These are phyloP conservation scores for Cadophora gregata DNA, from an alignment of 2,329 filamentous ascomycete species.

Conservation along the genomic window DNA sequence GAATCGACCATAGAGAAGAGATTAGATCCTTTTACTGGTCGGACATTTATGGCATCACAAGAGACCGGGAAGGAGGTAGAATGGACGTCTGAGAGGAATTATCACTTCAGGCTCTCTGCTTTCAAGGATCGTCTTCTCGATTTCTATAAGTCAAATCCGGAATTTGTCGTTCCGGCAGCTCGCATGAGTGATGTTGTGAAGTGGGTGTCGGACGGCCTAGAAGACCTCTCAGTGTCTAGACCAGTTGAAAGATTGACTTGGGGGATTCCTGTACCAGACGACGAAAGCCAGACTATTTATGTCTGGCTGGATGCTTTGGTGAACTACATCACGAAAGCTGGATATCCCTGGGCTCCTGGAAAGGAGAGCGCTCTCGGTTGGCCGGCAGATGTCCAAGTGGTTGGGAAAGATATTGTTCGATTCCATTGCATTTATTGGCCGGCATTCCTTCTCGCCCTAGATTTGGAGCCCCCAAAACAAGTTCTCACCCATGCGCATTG, in stretches of 20 bases:
- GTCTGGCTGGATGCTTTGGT: slow-evolving; percentile 97
- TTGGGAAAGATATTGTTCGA: slow-evolving; percentile 95
- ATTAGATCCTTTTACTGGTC: slow-evolving; percentile 80
- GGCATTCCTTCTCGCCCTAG: slow-evolving; percentile 88
- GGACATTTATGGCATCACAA: slow-evolving; percentile 79
- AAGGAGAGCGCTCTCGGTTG: slow-evolving; percentile 70
- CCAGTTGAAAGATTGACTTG: slow-evolving; percentile 79
- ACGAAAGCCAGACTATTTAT: slow-evolving; percentile 88
- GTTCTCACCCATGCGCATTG: slow-evolving; percentile 93
- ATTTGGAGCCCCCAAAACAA: slow-evolving; percentile 76
- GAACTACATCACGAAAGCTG: slow-evolving; percentile 89
- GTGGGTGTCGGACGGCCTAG: slow-evolving; percentile 77
- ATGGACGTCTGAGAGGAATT: slow-evolving; percentile 92
- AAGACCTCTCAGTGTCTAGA: slow-evolving; percentile 88
- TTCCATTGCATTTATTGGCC: slow-evolving; percentile 99
- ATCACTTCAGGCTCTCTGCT: slow-evolving; percentile 89
- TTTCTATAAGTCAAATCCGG: slow-evolving; percentile 79
- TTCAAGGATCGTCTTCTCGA: slow-evolving; percentile 79
- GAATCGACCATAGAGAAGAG: slow-evolving; percentile 74
- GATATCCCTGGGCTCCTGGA: slow-evolving; percentile 80
- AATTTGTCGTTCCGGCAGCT: slow-evolving; percentile 74
- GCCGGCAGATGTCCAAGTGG: slow-evolving; percentile 90
- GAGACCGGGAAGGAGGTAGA: slow-evolving; percentile 94
- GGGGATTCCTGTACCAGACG: slow-evolving; percentile 89
- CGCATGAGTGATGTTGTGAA: slow-evolving; percentile 81